phyloP scores from a whole-genome alignment of 176 grass and related monocot species.

The Oryza rufipogon region DNA sequence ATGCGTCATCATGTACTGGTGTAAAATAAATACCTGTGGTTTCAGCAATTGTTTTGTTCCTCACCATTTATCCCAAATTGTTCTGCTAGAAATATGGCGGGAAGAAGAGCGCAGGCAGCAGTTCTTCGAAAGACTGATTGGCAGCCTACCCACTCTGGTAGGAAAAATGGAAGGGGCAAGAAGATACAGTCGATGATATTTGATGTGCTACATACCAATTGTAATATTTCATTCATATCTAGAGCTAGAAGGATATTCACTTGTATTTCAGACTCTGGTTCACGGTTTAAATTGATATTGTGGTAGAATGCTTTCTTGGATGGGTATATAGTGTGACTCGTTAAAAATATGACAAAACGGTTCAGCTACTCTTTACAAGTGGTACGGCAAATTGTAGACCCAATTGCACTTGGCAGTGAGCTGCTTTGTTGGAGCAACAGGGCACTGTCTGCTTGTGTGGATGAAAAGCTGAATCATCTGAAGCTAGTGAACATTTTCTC shows the following conservation, averaged over 20 bases:
- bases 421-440: background rate
- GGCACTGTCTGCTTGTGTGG: too few relatives aligned
- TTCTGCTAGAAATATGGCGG: conserved; percentile 67
- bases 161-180: conserved; percentile 24
- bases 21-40: background rate
- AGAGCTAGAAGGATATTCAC: conserved; percentile 53
- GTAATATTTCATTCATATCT: conserved; percentile 67
- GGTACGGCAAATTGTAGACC: background rate
- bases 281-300: conserved; percentile 47
- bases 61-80: background rate
- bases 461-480: too few relatives aligned
- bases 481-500: background rate
- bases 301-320: conserved; percentile 34
- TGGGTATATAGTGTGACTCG: conserved; percentile 38
- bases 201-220: conserved; percentile 59
- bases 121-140: conserved; percentile 61
- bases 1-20: background rate
- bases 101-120: conserved; percentile 68
- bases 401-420: background rate
- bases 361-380: conserved; percentile 20
- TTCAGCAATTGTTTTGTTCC: background rate
- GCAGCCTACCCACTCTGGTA: background rate
- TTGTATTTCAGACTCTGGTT: conserved; percentile 46
- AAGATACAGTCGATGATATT: conserved; percentile 44
- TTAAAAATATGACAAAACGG: background rate